These are phyloP conservation scores for Cryptococcus sp. DNA, from an alignment of 1,284 basidiomycete species.

Conservation along the genomic window DNA sequence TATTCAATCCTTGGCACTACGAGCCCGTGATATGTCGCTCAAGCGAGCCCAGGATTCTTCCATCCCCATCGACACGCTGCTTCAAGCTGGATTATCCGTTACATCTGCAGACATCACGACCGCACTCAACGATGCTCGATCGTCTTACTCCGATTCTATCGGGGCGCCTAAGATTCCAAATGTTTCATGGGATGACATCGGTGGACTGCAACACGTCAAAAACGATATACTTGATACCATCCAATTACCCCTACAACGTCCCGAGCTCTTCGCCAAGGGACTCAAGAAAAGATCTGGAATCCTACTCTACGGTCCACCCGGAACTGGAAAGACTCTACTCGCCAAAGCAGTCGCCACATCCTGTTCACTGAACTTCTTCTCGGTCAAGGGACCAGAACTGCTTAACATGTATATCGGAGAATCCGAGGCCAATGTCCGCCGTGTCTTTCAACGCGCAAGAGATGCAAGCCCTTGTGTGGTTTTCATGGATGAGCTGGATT, in stretches of 20 bases:
- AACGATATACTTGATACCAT: constrained; percentile 94
- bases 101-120: constrained; percentile 65
- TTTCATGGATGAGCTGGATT: constrained; percentile 98
- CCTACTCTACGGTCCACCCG: constrained; percentile 86
- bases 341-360: constrained; percentile 93
- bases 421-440: constrained; percentile 91
- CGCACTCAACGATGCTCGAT: constrained; percentile 71
- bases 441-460: constrained; percentile 84
- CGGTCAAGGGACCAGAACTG: constrained; percentile 94
- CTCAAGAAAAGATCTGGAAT: constrained; percentile 90
- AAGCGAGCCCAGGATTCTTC: constrained; percentile 47
- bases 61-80: constrained; percentile 25
- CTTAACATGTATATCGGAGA: constrained; percentile 99
- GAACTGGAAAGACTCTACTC: constrained; percentile 91
- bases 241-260: constrained; percentile 88
- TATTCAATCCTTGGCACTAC: constrained; percentile 65
- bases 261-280: constrained; percentile 87
- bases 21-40: constrained; percentile 61
- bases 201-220: constrained; percentile 84
- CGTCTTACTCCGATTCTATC: constrained; percentile 83
- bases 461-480: constrained; percentile 89
- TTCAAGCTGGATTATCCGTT: constrained; percentile 58
- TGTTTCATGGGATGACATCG: constrained; percentile 97
- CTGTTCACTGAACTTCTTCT: constrained; percentile 57
- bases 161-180: constrained; percentile 95